Base-by-base conservation (phyloP, 2,329 filamentous ascomycete genomes). In the Fusarium sp. region DNA sequence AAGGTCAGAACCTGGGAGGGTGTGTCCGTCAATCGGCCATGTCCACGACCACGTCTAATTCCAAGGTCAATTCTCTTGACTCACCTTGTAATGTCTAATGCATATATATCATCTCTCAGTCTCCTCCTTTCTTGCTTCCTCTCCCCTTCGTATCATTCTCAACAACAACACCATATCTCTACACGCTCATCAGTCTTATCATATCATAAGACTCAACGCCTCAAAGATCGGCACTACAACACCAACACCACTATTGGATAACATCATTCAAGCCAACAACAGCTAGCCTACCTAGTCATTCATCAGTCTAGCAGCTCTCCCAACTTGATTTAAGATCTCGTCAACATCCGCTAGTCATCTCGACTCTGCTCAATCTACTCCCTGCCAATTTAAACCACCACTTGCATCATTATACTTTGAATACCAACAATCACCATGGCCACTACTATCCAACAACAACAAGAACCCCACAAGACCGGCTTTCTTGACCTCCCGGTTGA, bases 401-500 rank as follows among this genome's bases (percentile, higher is more conserved):
- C 56, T 59, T 55, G 38, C 8, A 70, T 45, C 51, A 36, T 28
- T 28, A 47, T 28, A 49, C 26, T 38, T 38, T 48, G 33, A 44
- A 49, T 35, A 42, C 49, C 33, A 69, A 63, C 45, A 56, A 51
- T 48, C 69, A 77, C 57, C 65, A 79, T 78, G 76, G 68, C 75
- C 57, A 44, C 69, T 31, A 45, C 67, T 63, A 66, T 70, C 42
- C 71, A 72, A 59, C 71, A 68, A 58, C 71, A 71, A 58, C 71
- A 71, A 56, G 61, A 63, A 39, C 66, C 61, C 39, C 74, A 62
- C 20, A 75, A 68, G 49, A 79, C 75, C 24, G 69, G 74, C 55
- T 78, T 87, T 70, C 80, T 87, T 44, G 79, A 80, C 59, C 81
- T 87, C 31, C 85, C 85, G 39, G 73, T 83, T 54, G 85, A 87